Base-by-base conservation (phyloP, 371 early-diverging fungal species). In the Zychaea mexicana region DNA sequence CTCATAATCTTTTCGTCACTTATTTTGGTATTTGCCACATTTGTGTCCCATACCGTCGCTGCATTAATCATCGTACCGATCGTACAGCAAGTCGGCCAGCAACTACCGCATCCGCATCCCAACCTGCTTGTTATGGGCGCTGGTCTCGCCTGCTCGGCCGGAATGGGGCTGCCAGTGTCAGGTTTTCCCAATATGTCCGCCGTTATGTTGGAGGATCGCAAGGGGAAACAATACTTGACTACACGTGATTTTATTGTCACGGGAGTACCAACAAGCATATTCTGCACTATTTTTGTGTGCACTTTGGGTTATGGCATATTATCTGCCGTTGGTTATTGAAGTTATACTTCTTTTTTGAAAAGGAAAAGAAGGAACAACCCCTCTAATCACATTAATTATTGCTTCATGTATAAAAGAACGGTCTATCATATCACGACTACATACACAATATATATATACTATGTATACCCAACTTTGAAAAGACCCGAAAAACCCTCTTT, bases 41-140 rank as follows among this genome's bases (percentile, higher is more conserved):
- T 98, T 71, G 94, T 98, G 49, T 92, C 92, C 2, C 98, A 98
- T 68, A 98, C 98, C 0, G 98, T 98, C 6, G 92, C 90, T 7
- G 94, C 94, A 1, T 72, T 94, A 58, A 93, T 94, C 59, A 88
- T 94, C 38, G 71, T 94, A 26, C 94, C 94, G 2, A 90, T 94
- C 57, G 91, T 94, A 8, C 82, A 86, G 58, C 79, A 92, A 68
- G 87, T 94, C 15, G 94, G 95, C 7, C 63, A 74, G 12, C 69
- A 77, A 2, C 67, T 95, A 56, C 88, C 91, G 42, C 89, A 88
- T 32, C 93, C 95, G 10, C 93, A 94, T 64, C 87, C 95, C 21
- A 85, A 92, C 24, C 82, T 96, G 62, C 78, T 98, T 45, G 96
- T 98, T n/a, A 94, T 98, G 92, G 81, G 82, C 13, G 79, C 82